A percentile compares a stretch with the other conserved stretches of the same genome.
phyloP scores from a whole-genome alignment of 352 stramenopile species.

The Phytopythium chamaehyphon region DNA sequence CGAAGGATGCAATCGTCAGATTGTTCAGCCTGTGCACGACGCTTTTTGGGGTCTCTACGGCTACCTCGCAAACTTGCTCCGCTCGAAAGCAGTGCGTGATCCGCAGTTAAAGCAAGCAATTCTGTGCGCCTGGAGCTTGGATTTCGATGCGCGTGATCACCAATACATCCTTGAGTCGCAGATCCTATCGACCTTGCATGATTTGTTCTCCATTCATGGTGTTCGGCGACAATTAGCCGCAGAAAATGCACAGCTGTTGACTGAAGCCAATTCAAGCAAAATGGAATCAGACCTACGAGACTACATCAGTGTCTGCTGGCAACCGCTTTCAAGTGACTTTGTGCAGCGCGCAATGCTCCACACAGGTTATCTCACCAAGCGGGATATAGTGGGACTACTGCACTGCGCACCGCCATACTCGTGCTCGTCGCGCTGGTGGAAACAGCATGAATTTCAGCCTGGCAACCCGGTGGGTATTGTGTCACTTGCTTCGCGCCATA shows the following conservation, averaged over 20 bases:
- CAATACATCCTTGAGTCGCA: conserved; percentile 74
- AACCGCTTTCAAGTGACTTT: conserved; percentile 74
- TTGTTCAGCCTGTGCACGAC: conserved; percentile 46
- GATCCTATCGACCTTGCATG: conserved; percentile 68
- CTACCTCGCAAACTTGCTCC: conserved; percentile 56
- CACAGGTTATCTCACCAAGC: conserved; percentile 72
- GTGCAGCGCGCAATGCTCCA: conserved; percentile 69
- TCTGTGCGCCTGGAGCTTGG: conserved; percentile 74
- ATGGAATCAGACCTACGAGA: background rate
- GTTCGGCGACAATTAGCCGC: conserved; percentile 33
- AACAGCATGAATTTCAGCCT: conserved; percentile 33
- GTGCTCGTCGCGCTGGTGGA: conserved; percentile 54
- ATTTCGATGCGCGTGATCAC: conserved; percentile 83
- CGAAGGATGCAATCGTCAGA: conserved; percentile 71
- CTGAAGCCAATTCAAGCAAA: conserved; percentile 8
- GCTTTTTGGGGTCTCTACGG: conserved; percentile 79
- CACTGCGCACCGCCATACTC: conserved; percentile 55
- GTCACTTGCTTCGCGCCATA: conserved; percentile 34
- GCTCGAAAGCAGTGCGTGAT: conserved; percentile 30
- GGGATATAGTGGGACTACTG: conserved; percentile 66
- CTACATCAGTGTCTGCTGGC: conserved; percentile 63
- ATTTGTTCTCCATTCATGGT: conserved; percentile 71
- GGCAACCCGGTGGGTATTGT: conserved; percentile 1
- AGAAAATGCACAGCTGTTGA: conserved; percentile 12
- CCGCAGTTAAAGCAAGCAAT: conserved; percentile 73